phyloP scores from a whole-genome alignment of 2,329 filamentous ascomycete genomes.

The Fusarium phyllophilum region DNA sequence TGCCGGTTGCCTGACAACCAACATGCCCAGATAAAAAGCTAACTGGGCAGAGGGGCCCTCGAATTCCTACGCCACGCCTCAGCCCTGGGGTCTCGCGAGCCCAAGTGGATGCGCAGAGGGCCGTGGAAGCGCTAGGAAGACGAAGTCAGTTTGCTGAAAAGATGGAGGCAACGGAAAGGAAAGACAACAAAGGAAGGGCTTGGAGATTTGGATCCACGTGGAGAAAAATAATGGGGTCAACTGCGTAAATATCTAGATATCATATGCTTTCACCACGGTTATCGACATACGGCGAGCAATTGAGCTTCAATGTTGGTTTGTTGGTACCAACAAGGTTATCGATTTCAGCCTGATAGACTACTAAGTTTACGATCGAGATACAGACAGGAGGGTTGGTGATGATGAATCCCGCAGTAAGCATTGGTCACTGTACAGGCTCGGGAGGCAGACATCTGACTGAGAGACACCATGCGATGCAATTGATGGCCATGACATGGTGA shows the following conservation, averaged over 20 bases:
- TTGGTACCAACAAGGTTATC: not conserved
- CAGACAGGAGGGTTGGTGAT: not conserved
- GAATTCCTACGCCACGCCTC: conserved; percentile 29
- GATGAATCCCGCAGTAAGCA: not conserved
- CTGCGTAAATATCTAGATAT: conserved; percentile 10
- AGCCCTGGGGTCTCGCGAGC: conserved; percentile 23
- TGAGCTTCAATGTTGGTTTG: not conserved
- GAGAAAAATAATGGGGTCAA: conserved; percentile 12
- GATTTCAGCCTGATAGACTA: conserved; percentile 9
- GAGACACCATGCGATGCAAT: not conserved
- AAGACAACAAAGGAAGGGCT: conserved; percentile 25
- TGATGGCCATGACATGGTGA: not conserved
- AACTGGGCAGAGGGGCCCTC: conserved; percentile 11
- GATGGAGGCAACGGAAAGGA: conserved; percentile 22
- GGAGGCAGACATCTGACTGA: not conserved
- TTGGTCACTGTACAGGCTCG: not conserved
- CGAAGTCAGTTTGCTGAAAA: conserved; percentile 8
- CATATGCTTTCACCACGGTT: not conserved
- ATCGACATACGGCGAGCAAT: not conserved
- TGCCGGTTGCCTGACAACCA: conserved; percentile 15
- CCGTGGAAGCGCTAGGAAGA: conserved; percentile 42
- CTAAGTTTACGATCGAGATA: not conserved
- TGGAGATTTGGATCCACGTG: conserved; percentile 24
- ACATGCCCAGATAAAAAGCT: not conserved
- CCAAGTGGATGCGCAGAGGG: conserved; percentile 38